A percentile compares a stretch with the other conserved stretches of the same genome.
Conservation (phyloP, 192 early-diverging fungal species). For the Coemansia sp. region DNA sequence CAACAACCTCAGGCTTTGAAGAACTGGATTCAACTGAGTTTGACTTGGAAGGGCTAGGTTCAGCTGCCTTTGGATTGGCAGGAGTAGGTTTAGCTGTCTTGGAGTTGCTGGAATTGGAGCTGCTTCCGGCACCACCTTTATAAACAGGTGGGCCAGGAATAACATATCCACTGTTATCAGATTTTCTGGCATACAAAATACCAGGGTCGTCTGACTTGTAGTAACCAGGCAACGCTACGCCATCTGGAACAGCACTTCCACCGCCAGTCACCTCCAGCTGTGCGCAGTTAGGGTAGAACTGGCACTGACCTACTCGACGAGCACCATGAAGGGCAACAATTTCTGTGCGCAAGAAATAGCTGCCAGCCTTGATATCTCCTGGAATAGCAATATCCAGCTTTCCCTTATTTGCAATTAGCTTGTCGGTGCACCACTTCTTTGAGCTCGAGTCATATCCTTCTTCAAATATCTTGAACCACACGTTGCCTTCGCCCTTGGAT, state of each 20-base stretch:
- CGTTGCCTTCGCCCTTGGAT: constrained; percentile 15
- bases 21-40: too few species aligned
- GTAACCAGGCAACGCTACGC: constrained; percentile 26
- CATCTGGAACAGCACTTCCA: constrained; percentile 12
- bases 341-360: constrained; percentile 27
- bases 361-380: constrained; percentile 14
- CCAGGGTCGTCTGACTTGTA: constrained; percentile 17
- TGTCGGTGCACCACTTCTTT: constrained; percentile 36
- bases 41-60: background rate
- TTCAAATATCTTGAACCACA: constrained; percentile 45
- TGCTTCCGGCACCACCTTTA: background rate
- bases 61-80: background rate
- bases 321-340: constrained; percentile 27
- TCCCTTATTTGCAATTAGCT: constrained; percentile 23
- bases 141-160: constrained; percentile 9
- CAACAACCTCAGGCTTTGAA: background rate
- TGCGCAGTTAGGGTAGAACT: constrained; percentile 31
- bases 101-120: background rate
- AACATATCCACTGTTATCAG: background rate
- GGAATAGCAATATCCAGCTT: constrained; percentile 27
- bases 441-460: constrained; percentile 22
- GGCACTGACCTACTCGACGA: background rate
- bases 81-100: background rate
- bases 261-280: constrained; percentile 16
- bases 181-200: constrained; percentile 14